phyloP scores from a whole-genome alignment of 306 rosid species.

The Quillaja saponaria region DNA sequence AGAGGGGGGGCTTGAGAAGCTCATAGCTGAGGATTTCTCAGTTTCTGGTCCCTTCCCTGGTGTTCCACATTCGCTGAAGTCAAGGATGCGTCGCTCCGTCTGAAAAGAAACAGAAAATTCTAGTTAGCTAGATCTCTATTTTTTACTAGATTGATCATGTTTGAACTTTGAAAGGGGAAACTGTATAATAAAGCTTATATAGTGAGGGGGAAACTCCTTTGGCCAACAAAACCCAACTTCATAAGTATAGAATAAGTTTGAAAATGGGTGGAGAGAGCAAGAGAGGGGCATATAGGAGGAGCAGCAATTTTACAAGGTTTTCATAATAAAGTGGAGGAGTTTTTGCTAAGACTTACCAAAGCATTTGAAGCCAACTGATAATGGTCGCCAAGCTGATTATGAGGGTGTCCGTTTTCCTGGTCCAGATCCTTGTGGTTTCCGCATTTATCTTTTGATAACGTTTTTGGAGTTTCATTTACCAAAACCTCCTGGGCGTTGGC shows the following conservation, averaged over 20 bases:
- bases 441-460: constrained; percentile 36
- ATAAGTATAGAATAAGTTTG: no score
- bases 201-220: not conserved
- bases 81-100: constrained; percentile 84
- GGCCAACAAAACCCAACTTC: no score
- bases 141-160: not conserved
- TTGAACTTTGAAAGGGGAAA: not conserved
- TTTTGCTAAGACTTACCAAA: constrained; percentile 38
- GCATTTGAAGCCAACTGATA: constrained; percentile 53
- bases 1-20: constrained; percentile 73
- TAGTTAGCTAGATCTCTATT: not conserved
- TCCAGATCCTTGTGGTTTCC: constrained; percentile 32
- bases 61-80: constrained; percentile 90
- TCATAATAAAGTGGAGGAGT: not conserved
- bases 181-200: not conserved
- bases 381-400: constrained; percentile 32
- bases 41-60: constrained; percentile 61
- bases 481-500: constrained; percentile 76
- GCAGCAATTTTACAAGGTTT: not conserved
- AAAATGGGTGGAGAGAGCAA: no score
- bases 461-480: constrained; percentile 70
- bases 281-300: no score
- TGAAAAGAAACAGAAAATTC: constrained; percentile 22
- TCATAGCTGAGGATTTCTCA: constrained; percentile 49
- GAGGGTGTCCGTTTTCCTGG: constrained; percentile 37